Evolutionary conservation across 192 early-diverging fungal genomes (phyloP), one percentile per base, ranked within the genome.

Genomic region (Phlyctochytrium planicorne): DNA sequence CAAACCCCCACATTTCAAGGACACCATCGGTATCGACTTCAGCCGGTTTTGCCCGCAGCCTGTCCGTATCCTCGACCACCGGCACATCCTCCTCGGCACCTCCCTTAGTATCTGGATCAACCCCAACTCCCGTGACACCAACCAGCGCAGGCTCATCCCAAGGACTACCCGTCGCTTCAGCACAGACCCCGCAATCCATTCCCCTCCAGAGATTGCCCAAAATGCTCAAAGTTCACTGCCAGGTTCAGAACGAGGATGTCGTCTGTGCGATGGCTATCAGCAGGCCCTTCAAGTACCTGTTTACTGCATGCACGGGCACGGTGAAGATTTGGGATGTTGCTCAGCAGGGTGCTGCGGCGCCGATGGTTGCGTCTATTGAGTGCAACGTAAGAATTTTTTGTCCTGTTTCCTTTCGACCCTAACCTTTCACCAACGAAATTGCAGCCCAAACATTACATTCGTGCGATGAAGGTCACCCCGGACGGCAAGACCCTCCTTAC

Each of bases 261-360:
- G 68, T 70, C 12, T 70, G 60, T 34, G 68, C 68, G 6, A 70
- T 70, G 68, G 68, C 68, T 4, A 12, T 70, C 27, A 40, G 34
- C 32, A 3, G 61, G 14, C 68, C 68, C 16, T 70, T 70, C 50
- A 70, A 70, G 34, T 70, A 70, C 61, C 50, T 70, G 14, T 70
- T 70, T 34, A 63, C 68, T 0, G 59, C 50, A 6, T 62, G 27
- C 27, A 4, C 6, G 60, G 61, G 52, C 0, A 52, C 61, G 3
- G 53, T 70, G 40, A 70, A 70, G 47, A 70, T 70, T 53, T 70
- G 68, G 68, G 68, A 70, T 50, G 59, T 68, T 2, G 23, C 60
- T 33, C 32, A 34, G 6, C n/a, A 10, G 16, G 10, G 53, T 12
- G 16, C 34, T 12, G 60, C 60, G 37, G 59, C 68, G 30, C 59